Base-by-base conservation (phyloP, 1,284 basidiomycete genomes). In the Xerocomus nothofagi region DNA sequence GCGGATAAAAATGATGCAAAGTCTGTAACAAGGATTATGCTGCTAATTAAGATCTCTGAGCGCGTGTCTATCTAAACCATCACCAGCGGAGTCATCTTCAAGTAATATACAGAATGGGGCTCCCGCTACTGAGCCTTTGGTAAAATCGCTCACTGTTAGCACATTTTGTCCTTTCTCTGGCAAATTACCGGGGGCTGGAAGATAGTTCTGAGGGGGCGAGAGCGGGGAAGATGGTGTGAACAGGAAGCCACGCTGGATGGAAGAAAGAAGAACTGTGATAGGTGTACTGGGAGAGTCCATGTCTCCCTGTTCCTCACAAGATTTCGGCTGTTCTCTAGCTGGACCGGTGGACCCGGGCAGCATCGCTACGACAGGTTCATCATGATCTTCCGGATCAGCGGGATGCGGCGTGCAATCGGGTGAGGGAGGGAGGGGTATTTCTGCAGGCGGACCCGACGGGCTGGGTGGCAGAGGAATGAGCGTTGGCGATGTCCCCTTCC, bases 221-320 rank as follows among this genome's bases (percentile, higher is more conserved):
- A 84, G 69, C 3, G 81, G 81, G 3, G 77, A 76, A 23, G 72
- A 71, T 17, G 83, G 83, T 7, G 82, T 82, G 57, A 79, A 78
- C 26, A 84, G 63, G 65, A 88, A 89, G 14, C 84, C 86, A 21
- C 73, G 77, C 57, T 88, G 77, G 51, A 88, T 89, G 4, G 82
- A 84, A 29, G 76, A 74, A 32, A 89, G 72, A 32, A 88, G 73
- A 7, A 78, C 72, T 2, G 86, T 86, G 45, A 88, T 88, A 1
- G 86, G 86, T 24, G 86, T 88, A 55, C 77, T 72, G 15, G 68
- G 64, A 26, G 51, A 21, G 15, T 20, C 46, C 1, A 32, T 31
- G 11, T 52, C 36, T 17, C 37, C 39, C n/a, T 44, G 44, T 18
- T 44, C 49, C 12, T 44, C 49, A 41, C 39, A 43, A 33, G 49